phyloP scores from a whole-genome alignment of 1,284 basidiomycete genomes.

The Cutaneotrichosporon sp. region DNA sequence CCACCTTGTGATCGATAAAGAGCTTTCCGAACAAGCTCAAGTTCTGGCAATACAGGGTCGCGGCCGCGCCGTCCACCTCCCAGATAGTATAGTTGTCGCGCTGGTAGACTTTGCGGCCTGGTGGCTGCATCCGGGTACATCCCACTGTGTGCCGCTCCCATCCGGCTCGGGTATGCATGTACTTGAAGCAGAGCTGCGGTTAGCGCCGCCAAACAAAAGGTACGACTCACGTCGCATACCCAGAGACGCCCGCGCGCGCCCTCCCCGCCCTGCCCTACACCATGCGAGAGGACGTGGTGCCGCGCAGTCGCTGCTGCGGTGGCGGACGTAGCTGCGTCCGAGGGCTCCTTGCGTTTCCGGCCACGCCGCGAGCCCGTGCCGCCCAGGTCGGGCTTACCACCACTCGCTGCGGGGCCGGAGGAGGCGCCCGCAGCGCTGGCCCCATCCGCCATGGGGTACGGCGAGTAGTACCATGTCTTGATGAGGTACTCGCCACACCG shows the following conservation, averaged over 20 bases:
- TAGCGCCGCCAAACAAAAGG: background rate
- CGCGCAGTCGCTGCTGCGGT: background rate
- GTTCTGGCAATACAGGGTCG: slow-evolving; percentile 92
- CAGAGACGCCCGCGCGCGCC: slow-evolving; percentile 41
- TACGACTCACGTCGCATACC: slow-evolving; percentile 46
- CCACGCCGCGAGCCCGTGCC: slow-evolving; percentile 1
- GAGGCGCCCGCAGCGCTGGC: background rate
- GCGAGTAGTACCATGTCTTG: slow-evolving; percentile 67
- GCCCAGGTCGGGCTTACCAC: no score
- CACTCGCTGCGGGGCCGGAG: no score
- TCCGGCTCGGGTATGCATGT: slow-evolving; percentile 68
- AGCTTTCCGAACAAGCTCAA: slow-evolving; percentile 92
- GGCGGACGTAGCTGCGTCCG: background rate
- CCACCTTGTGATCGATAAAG: slow-evolving; percentile 90
- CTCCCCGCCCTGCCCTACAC: slow-evolving; percentile 54
- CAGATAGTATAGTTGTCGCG: slow-evolving; percentile 85
- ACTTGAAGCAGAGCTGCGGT: slow-evolving; percentile 80
- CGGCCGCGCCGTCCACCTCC: slow-evolving; percentile 85
- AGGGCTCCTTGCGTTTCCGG: slow-evolving; percentile 11
- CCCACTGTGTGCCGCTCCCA: slow-evolving; percentile 72
- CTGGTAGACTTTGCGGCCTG: slow-evolving; percentile 85
- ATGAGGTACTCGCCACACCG: slow-evolving; percentile 44
- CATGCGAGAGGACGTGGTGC: slow-evolving; percentile 59
- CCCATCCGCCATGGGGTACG: slow-evolving; percentile 62
- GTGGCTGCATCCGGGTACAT: slow-evolving; percentile 70